Percentiles rank a stretch among this genome's conserved stretches.
phyloP scores from a whole-genome alignment of 2,329 filamentous ascomycete genomes.

The Ilyonectria robusta region DNA sequence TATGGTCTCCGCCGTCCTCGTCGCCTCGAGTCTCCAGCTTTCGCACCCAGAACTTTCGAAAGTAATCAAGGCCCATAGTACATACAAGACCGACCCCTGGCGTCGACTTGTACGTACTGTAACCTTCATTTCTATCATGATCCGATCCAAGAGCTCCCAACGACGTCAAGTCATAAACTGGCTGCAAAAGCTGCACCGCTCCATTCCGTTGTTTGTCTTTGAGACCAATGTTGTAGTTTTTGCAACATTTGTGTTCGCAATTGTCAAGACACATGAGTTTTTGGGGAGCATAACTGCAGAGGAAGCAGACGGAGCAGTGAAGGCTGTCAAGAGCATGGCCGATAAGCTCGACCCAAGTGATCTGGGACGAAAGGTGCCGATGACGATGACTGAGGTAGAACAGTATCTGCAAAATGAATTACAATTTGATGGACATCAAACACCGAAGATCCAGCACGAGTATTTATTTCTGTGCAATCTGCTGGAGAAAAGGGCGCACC shows the following conservation, averaged over 20 bases:
- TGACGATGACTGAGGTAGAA: conserved; percentile 10
- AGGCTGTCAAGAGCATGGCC: conserved; percentile 21
- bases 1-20: conserved; percentile 16
- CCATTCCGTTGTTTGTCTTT: conserved; percentile 21
- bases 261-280: conserved; percentile 14
- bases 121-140: conserved; percentile 23
- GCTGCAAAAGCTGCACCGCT: conserved; percentile 18
- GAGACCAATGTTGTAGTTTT: conserved; percentile 25
- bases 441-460: neutral
- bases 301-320: conserved; percentile 7
- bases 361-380: conserved; percentile 15
- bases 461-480: neutral
- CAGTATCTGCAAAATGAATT: conserved; percentile 8
- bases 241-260: conserved; percentile 20
- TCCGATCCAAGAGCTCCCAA: conserved; percentile 21
- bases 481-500: neutral
- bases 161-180: conserved; percentile 18
- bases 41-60: conserved; percentile 15
- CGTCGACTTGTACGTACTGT: conserved; percentile 19
- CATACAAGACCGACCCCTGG: conserved; percentile 20
- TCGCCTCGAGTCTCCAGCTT: conserved; percentile 20
- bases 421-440: neutral
- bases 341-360: conserved; percentile 19
- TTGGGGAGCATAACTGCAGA: conserved; percentile 5
- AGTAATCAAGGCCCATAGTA: conserved; percentile 18